Percentiles rank a stretch among this genome's conserved stretches.
phyloP scores from a whole-genome alignment of 257 asterid genomes.

The Solanum piurae region DNA sequence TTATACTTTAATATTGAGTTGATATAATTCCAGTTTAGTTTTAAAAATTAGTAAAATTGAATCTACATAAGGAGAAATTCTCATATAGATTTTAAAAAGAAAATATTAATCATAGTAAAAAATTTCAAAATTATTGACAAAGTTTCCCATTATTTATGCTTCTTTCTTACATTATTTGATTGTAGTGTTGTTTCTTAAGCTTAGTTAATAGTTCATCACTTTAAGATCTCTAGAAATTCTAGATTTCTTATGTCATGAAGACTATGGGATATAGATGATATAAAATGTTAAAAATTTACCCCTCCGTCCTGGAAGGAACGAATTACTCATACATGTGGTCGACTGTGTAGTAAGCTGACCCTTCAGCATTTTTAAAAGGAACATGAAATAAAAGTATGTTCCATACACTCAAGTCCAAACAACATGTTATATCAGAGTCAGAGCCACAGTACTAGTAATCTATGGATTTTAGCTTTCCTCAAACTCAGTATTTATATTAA shows the following conservation, averaged over 20 bases:
- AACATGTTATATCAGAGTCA: neutral
- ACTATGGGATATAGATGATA: neutral
- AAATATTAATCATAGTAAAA: too few species aligned
- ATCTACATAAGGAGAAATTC: too few species aligned
- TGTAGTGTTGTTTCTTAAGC: too few species aligned
- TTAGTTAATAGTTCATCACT: too few species aligned
- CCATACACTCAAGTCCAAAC: neutral
- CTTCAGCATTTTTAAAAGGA: neutral
- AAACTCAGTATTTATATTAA: neutral
- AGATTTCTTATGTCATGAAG: too few species aligned
- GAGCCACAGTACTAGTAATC: neutral
- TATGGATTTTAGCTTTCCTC: neutral
- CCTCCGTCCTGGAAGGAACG: neutral
- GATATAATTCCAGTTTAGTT: neutral
- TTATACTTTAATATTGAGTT: neutral
- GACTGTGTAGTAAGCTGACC: neutral
- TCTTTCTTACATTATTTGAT: too few species aligned
- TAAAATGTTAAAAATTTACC: neutral
- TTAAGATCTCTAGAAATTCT: too few species aligned
- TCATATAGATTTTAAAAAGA: too few species aligned
- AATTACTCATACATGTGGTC: neutral
- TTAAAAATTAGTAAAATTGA: neutral
- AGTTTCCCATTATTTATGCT: too few species aligned
- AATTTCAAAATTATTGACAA: too few species aligned
- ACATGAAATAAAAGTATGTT: neutral